A percentile compares a stretch with the other conserved stretches of the same genome.
Evolutionary conservation across 1,284 basidiomycete species (phyloP).

Genomic region (Papiliotrema nemorosa): DNA sequence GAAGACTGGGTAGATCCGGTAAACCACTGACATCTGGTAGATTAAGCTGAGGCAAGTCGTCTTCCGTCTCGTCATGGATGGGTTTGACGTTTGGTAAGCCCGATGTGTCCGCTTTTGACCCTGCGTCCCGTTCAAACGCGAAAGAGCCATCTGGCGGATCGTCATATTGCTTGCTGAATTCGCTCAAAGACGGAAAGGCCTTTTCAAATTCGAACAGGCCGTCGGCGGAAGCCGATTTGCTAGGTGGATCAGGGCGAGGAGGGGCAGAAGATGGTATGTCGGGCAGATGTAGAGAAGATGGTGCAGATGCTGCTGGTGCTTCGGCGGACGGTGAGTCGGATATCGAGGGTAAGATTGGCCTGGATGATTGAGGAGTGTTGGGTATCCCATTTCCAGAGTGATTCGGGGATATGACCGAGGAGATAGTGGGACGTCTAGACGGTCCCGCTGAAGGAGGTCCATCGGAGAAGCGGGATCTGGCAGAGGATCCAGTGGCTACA

Average conservation of each 20-base stretch:
- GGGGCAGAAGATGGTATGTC: too few species aligned
- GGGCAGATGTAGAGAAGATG: too few species aligned
- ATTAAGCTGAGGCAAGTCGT: constrained; percentile 6
- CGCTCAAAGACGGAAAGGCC: constrained; percentile 43
- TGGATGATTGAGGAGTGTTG: not conserved
- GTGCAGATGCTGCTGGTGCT: too few species aligned
- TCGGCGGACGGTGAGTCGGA: not conserved
- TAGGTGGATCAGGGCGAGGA: constrained; percentile 1
- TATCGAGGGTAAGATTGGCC: not conserved
- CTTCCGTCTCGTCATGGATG: not conserved
- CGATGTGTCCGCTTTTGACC: not conserved
- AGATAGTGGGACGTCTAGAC: too few species aligned
- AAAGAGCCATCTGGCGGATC: not conserved
- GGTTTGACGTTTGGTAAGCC: constrained; percentile 14
- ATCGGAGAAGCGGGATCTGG: too few species aligned
- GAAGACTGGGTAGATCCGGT: constrained; percentile 23
- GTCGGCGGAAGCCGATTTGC: constrained; percentile 11
- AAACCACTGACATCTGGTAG: constrained; percentile 18
- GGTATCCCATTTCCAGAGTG: not conserved
- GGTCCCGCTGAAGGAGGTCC: too few species aligned
- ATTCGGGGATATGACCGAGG: too few species aligned
- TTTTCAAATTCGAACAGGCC: constrained; percentile 36
- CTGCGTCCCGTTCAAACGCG: constrained; percentile 3
- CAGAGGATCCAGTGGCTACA: too few species aligned
- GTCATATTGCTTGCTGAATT: constrained; percentile 44